Evolutionary conservation across 1,284 basidiomycete genomes (phyloP).

Genomic region (Apiotrichum domesticum): DNA sequence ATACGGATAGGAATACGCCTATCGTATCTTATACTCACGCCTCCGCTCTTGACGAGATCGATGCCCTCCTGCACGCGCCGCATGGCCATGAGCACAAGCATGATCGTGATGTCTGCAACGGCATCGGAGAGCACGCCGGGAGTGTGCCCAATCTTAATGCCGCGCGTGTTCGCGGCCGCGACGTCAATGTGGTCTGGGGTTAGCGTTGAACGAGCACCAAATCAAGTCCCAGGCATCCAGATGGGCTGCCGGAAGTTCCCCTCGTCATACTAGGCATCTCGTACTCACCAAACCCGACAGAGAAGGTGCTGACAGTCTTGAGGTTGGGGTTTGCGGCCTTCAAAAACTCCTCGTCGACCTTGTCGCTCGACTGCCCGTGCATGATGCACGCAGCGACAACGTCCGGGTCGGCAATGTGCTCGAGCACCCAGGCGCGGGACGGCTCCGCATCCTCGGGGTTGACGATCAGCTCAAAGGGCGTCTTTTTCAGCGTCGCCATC

Average conservation of each 20-base stretch:
- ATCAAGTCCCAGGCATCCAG: too few species aligned
- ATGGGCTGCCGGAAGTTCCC: too few species aligned
- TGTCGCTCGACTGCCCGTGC: constrained; percentile 35
- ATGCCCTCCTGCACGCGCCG: constrained; percentile 65
- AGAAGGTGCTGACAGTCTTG: constrained; percentile 77
- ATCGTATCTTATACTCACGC: constrained; percentile 49
- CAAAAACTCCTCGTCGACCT: constrained; percentile 66
- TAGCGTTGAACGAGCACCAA: not conserved
- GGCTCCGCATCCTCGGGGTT: constrained; percentile 66
- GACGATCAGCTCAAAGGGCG: constrained; percentile 49
- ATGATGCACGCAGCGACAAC: constrained; percentile 36
- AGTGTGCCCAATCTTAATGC: constrained; percentile 78
- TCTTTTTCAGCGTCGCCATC: constrained; percentile 57
- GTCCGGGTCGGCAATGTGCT: constrained; percentile 68
- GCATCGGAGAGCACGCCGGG: constrained; percentile 84
- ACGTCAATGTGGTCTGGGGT: constrained; percentile 68
- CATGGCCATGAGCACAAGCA: constrained; percentile 85
- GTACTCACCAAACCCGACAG: constrained; percentile 66
- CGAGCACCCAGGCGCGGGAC: constrained; percentile 68
- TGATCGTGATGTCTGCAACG: constrained; percentile 79
- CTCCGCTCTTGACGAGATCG: constrained; percentile 59
- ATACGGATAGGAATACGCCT: too few species aligned
- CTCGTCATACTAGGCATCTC: too few species aligned
- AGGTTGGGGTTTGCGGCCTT: constrained; percentile 57
- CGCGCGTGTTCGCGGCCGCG: constrained; percentile 56